phyloP scores from a whole-genome alignment of 164 flowering plant species.

The Pachysandra terminalis region DNA sequence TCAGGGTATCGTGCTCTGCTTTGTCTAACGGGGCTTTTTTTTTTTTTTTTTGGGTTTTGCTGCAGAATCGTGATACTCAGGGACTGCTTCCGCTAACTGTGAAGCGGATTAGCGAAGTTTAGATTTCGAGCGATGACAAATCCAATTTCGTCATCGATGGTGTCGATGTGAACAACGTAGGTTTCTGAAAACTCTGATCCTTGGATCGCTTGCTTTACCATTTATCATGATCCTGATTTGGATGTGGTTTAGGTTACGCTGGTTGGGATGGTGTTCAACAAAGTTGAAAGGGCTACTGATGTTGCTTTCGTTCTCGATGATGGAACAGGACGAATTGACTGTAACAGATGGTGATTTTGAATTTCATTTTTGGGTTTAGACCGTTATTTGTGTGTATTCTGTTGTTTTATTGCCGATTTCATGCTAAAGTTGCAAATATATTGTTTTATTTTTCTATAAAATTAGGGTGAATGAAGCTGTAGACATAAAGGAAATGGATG shows the following conservation, averaged over 20 bases:
- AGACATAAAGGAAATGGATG: slow-evolving; percentile 59
- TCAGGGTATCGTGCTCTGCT: too few species aligned
- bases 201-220: not conserved
- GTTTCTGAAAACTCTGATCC: slow-evolving; percentile 2
- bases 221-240: not conserved
- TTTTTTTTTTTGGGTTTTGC: not conserved
- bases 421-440: not conserved
- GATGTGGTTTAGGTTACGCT: slow-evolving; percentile 53
- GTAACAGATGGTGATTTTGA: slow-evolving; percentile 59
- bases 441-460: slow-evolving; percentile 6
- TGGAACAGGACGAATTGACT: slow-evolving; percentile 84
- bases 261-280: slow-evolving; percentile 63
- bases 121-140: slow-evolving; percentile 46
- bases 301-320: slow-evolving; percentile 69
- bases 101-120: slow-evolving; percentile 67
- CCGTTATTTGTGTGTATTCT: not conserved
- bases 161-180: slow-evolving; percentile 64
- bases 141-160: slow-evolving; percentile 65
- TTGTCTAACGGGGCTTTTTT: not conserved
- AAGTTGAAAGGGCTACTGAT: slow-evolving; percentile 64
- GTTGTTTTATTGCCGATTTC: not conserved
- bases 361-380: not conserved
- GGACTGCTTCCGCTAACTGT: slow-evolving; percentile 76
- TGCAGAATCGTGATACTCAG: slow-evolving; percentile 67
- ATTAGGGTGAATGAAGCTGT: slow-evolving; percentile 58